Evolutionary conservation across 169 alveolate genomes (phyloP).

Genomic region (Sarcocystis neurona): DNA sequence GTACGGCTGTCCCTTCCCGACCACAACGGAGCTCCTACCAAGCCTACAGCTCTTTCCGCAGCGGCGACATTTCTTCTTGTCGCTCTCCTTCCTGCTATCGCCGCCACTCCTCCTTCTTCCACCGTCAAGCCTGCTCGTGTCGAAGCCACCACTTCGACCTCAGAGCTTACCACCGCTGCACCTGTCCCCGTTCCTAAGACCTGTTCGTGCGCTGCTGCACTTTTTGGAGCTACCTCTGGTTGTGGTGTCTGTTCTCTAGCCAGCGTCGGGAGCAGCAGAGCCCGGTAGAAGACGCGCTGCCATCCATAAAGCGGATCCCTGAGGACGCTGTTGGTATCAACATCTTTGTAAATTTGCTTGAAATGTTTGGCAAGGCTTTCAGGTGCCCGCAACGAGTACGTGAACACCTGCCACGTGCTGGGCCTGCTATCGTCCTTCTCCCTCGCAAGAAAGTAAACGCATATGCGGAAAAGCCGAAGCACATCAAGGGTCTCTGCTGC

Average conservation of each 20-base stretch:
- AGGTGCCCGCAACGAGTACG: slow-evolving; percentile 37
- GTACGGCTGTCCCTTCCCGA: not conserved
- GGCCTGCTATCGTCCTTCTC: slow-evolving; percentile 76
- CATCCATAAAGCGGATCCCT: slow-evolving; percentile 76
- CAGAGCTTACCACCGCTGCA: too few species aligned
- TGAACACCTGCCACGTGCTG: slow-evolving; percentile 77
- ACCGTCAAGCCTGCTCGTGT: too few species aligned
- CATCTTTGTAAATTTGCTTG: slow-evolving; percentile 56
- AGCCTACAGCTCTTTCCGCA: too few species aligned
- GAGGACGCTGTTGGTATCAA: slow-evolving; percentile 71
- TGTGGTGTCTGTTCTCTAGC: slow-evolving; percentile 34
- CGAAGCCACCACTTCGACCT: too few species aligned
- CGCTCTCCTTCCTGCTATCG: too few species aligned
- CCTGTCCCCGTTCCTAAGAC: too few species aligned
- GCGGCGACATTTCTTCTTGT: too few species aligned
- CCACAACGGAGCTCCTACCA: too few species aligned
- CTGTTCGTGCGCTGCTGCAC: too few species aligned
- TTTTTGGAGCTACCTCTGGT: not conserved
- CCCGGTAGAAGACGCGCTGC: slow-evolving; percentile 79
- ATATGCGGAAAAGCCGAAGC: slow-evolving; percentile 77
- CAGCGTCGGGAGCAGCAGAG: slow-evolving; percentile 62
- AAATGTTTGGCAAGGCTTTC: not conserved
- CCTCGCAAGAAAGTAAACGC: slow-evolving; percentile 78
- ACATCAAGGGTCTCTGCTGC: slow-evolving; percentile 69
- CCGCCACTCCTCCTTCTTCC: too few species aligned